Base-by-base conservation (phyloP, 768 basidiomycete species). In the Rhizopogon roseolus region DNA sequence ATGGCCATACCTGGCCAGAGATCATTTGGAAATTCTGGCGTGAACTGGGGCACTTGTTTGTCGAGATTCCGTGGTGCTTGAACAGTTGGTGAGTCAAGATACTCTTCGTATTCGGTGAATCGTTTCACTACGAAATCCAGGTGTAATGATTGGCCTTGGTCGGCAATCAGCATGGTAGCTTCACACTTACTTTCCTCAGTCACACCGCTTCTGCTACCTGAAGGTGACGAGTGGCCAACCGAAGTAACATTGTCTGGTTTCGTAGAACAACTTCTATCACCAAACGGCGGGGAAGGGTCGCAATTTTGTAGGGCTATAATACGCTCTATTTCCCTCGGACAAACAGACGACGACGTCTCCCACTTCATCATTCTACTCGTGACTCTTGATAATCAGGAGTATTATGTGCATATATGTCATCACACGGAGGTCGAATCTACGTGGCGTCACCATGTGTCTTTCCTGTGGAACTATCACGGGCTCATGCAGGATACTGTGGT, bases 181-280 rank as follows among this genome's bases (percentile, higher is more conserved):
- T 46, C 29, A 9, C 17, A 46, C 45, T 0, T 46, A 2, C 45
- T 46, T 46, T 14, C 45, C 7, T 32, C 45, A 13, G 45, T 46
- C 29, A 46, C 45, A 5, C 29, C 45, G 4, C 45, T 46, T 17
- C 45, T 14, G 29, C 13, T 34, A 14, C 45, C 45, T 19, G 45
- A 19, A 32, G 44, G 13, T 45, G 13, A 46, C 17, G 45, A 34
- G 45, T 32, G 32, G 17, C 45, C 45, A 5, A 17, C 19, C 29
- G 29, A 46, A 46, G 17, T 46, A 7, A 9, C 29, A 16, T 6
- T 46, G 7, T 14, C 45, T 4, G 14, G 14, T 7, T 46, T 46
- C 45, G 19, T 46, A 46, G 45, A 46, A 34, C 45, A 46, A 46
- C 29, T 46, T 46, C 45, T 46, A 13, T 46, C 45, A 19, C 45